phyloP scores from a whole-genome alignment of 148 eudicot species.

The Silene uniflora region DNA sequence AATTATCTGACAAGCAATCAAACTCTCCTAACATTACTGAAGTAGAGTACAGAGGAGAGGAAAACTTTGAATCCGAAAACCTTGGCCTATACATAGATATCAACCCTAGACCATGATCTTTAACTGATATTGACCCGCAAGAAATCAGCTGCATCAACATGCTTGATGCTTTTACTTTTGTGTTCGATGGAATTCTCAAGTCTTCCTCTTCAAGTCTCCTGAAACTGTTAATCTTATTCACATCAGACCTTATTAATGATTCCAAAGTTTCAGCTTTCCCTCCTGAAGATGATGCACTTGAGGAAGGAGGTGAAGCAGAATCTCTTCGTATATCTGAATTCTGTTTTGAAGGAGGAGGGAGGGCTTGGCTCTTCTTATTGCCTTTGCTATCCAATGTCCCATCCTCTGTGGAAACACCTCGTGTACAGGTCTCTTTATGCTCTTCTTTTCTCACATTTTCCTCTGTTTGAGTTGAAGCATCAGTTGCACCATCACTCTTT shows the following conservation, averaged over 20 bases:
- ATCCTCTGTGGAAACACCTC: conserved; percentile 88
- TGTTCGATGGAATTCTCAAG: conserved; percentile 35
- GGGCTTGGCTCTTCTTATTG: conserved; percentile 30
- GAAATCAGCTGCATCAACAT: conserved; percentile 86
- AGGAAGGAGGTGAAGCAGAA: conserved; percentile 55
- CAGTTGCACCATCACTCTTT: conserved; percentile 61
- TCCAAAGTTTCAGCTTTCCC: conserved; percentile 82
- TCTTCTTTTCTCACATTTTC: conserved; percentile 39
- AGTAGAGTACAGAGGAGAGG: conserved; percentile 80
- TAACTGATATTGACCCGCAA: conserved; percentile 88
- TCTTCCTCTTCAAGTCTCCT: conserved; percentile 55
- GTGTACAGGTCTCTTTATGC: conserved; percentile 55
- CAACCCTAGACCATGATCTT: conserved; percentile 82
- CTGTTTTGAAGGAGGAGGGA: conserved; percentile 23
- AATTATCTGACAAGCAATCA: conserved; percentile 68
- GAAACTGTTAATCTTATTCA: conserved; percentile 63
- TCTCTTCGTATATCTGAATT: conserved; percentile 34
- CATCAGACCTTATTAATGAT: conserved; percentile 79
- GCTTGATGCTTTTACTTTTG: conserved; percentile 66
- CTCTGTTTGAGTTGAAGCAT: conserved; percentile 94
- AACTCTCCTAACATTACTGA: conserved; percentile 76
- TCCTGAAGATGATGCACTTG: conserved; percentile 65
- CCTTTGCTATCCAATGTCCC: conserved; percentile 38
- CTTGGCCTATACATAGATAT: conserved; percentile 72
- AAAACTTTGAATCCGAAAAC: conserved; percentile 62